Conservation (phyloP, 306 rosid species). For the Casuarina equisetifolia region DNA sequence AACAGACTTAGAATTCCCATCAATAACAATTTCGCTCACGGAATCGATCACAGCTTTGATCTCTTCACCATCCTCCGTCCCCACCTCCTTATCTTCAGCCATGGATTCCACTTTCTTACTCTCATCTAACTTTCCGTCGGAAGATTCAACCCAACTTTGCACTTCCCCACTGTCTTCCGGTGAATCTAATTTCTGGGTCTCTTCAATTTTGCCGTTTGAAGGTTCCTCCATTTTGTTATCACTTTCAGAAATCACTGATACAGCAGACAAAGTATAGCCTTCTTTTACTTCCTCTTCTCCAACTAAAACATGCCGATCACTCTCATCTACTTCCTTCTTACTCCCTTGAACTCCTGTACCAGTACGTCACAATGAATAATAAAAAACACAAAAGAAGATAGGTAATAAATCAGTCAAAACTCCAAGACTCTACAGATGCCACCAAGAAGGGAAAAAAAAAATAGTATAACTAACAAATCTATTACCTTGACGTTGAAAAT, state of each 20-base stretch:
- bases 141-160: constrained; percentile 14
- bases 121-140: constrained; percentile 30
- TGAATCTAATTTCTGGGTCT: constrained; percentile 27
- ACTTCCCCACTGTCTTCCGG: constrained; percentile 24
- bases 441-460: neutral
- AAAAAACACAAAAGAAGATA: neutral
- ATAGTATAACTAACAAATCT: neutral
- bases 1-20: constrained; percentile 13
- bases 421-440: constrained; percentile 14
- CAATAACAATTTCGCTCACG: constrained; percentile 18
- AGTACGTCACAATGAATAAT: neutral
- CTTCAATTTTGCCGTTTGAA: constrained; percentile 36
- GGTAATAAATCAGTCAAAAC: neutral
- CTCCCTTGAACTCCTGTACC: neutral
- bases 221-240: constrained; percentile 46
- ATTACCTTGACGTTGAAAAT: constrained; percentile 37
- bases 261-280: constrained; percentile 3
- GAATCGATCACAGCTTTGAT: constrained; percentile 22
- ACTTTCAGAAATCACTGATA: constrained; percentile 12
- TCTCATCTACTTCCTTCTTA: constrained; percentile 8
- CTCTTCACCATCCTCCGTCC: constrained; percentile 20
- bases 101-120: constrained; percentile 14
- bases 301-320: constrained; percentile 21
- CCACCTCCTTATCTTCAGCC: constrained; percentile 25
- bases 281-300: constrained; percentile 21